These are phyloP conservation scores for Ilex asprella DNA, from an alignment of 257 asterid species.

Conservation along the genomic window DNA sequence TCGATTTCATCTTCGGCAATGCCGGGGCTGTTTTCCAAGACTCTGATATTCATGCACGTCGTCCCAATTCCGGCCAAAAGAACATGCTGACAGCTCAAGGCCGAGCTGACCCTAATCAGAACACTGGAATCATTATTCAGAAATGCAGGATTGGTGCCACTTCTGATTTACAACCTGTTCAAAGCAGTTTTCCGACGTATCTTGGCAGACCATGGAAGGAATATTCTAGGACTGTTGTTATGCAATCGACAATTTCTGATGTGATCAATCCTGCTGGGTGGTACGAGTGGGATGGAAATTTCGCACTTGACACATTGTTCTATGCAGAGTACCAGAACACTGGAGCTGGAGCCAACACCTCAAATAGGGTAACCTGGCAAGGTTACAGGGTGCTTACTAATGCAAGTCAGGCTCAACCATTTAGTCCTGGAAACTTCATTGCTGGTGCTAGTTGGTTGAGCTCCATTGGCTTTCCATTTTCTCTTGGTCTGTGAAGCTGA, in stretches of 20 bases:
- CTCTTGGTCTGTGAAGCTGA: constrained; percentile 31
- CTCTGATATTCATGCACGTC: constrained; percentile 59
- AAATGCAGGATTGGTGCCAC: constrained; percentile 52
- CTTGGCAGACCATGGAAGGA: constrained; percentile 61
- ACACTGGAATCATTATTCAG: constrained; percentile 61
- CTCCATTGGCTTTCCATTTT: constrained; percentile 51
- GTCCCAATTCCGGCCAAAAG: constrained; percentile 8
- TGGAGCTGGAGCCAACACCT: constrained; percentile 55
- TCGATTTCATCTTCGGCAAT: constrained; percentile 61
- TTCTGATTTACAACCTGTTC: constrained; percentile 42
- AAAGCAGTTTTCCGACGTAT: constrained; percentile 35
- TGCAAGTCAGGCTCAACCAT: constrained; percentile 49
- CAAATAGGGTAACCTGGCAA: constrained; percentile 46
- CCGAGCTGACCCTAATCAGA: constrained; percentile 59
- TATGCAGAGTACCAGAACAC: constrained; percentile 53
- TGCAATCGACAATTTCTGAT: constrained; percentile 49
- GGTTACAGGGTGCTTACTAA: constrained; percentile 57
- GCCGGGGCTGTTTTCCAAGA: constrained; percentile 43
- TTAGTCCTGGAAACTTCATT: constrained; percentile 41
- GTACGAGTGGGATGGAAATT: constrained; percentile 39
- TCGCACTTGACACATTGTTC: constrained; percentile 44
- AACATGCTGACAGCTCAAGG: constrained; percentile 76
- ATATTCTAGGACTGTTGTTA: constrained; percentile 55
- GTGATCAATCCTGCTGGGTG: constrained; percentile 29
- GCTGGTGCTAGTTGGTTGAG: constrained; percentile 60